Base-by-base conservation (phyloP, 2,329 filamentous ascomycete genomes). In the Zasmidium cellare region DNA sequence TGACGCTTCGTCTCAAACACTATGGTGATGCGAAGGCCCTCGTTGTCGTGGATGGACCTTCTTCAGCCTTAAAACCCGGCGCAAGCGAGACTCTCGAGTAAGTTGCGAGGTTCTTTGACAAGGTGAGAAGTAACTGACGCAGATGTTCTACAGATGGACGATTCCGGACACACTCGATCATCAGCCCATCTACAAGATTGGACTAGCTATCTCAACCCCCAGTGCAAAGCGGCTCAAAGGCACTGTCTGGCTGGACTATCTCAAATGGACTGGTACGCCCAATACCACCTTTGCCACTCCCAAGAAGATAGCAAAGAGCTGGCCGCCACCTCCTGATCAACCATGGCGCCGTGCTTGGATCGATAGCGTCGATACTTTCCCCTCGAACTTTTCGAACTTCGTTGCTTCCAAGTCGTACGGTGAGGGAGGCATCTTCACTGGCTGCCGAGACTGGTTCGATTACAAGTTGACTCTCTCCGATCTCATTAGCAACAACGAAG, bases 361-460 rank as follows among this genome's bases (percentile, higher is more conserved):
- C n/a, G 16, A 41, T 3, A 41, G n/a, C n/a, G 16, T n/a, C 16
- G 3, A 6, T 14, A 41, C 7, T n/a, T 41, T 9, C 7, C 35
- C 35, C 6, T 18, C 3, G 12, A 9, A 41, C 16, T 9, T 9
- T 3, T 14, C 35, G 16, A n/a, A 20, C 51, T 53, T 20, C 22
- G 25, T 11, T 41, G 51, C 7, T 41, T 44, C 3, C 16, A 20
- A 28, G 46, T 28, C 16, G 6, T 25, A 41, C 7, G 51, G 51
- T n/a, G 41, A 53, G n/a, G 51, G 51, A 25, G 25, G 44, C 18
- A 46, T 53, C n/a, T 46, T 24, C 20, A 14, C 20, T 7, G 51
- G 51, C 3, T 46, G 35, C 2, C 44, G 44, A 28, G 51, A 53
- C 19, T 47, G 51, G 51, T 28, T 12, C 16, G 41, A 53, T 24